phyloP scores from a whole-genome alignment of 306 rosid species.

The Rubus idaeus region DNA sequence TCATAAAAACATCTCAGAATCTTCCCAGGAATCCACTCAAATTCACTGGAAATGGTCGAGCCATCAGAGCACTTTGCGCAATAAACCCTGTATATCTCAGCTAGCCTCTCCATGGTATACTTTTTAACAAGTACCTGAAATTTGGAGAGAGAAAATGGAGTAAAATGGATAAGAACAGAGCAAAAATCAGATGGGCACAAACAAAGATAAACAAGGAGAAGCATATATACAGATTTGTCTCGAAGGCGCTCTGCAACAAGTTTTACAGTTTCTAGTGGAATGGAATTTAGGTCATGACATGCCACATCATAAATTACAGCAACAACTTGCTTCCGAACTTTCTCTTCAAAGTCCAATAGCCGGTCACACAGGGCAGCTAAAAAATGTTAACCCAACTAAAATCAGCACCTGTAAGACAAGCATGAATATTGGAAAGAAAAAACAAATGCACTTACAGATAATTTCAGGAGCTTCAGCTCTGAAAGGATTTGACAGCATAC shows the following conservation, averaged over 20 bases:
- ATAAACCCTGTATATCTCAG: constrained; percentile 69
- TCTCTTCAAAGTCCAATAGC: constrained; percentile 90
- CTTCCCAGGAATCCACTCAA: constrained; percentile 92
- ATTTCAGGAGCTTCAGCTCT: constrained; percentile 83
- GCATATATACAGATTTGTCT: constrained; percentile 84
- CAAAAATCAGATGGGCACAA: constrained; percentile 11
- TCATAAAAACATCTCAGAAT: constrained; percentile 88
- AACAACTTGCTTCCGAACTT: constrained; percentile 93
- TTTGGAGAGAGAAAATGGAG: constrained; percentile 32
- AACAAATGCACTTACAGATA: constrained; percentile 54
- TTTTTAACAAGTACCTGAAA: constrained; percentile 85
- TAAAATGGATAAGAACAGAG: constrained; percentile 19
- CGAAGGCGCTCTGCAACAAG: constrained; percentile 97
- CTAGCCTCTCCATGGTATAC: constrained; percentile 90
- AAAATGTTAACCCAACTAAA: constrained; percentile 34
- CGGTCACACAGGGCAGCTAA: constrained; percentile 95
- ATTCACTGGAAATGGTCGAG: constrained; percentile 47
- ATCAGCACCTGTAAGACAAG: constrained; percentile 28
- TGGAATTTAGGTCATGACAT: constrained; percentile 58
- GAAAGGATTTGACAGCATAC: constrained; percentile 72
- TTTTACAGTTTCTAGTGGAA: constrained; percentile 77
- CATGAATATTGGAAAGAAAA: not conserved
- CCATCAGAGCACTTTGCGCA: constrained; percentile 57
- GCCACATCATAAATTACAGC: constrained; percentile 91
- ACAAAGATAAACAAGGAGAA: constrained; percentile 12